Conservation (phyloP, 768 basidiomycete species). For the Russula griseocarnosa region DNA sequence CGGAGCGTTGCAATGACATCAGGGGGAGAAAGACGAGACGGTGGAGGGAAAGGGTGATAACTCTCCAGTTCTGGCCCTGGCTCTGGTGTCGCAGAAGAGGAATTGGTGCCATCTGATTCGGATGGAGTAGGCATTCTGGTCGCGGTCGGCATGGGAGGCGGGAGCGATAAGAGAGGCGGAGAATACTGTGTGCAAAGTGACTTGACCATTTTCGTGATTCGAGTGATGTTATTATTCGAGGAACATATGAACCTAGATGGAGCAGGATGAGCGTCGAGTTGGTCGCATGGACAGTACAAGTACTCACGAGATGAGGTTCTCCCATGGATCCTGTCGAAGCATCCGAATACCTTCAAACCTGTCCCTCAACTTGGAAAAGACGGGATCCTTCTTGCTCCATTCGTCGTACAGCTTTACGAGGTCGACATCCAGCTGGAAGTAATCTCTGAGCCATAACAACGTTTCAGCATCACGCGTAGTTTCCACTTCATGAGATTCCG, state of each 20-base stretch:
- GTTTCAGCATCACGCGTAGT: constrained; percentile 58
- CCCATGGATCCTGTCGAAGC: constrained; percentile 92
- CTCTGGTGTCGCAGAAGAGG: constrained; percentile 21
- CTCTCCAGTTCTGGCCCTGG: constrained; percentile 29
- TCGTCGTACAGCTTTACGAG: constrained; percentile 64
- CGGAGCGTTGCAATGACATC: constrained; percentile 64
- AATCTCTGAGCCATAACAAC: constrained; percentile 70
- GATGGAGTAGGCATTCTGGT: constrained; percentile 34
- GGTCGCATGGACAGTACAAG: background rate
- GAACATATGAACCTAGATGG: constrained; percentile 87
- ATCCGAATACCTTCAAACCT: constrained; percentile 82
- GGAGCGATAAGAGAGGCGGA: constrained; percentile 54
- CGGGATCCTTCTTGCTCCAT: constrained; percentile 71
- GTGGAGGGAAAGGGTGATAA: constrained; percentile 85
- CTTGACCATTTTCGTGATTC: constrained; percentile 93
- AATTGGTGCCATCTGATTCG: constrained; percentile 18
- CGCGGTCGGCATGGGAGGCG: constrained; percentile 33
- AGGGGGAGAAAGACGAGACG: constrained; percentile 57
- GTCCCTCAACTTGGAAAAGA: constrained; percentile 61
- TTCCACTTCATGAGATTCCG: constrained; percentile 35
- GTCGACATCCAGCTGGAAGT: constrained; percentile 84
- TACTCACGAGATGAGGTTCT: constrained; percentile 87
- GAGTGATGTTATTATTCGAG: constrained; percentile 92
- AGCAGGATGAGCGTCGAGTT: background rate
- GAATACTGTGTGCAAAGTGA: constrained; percentile 77